phyloP scores from a whole-genome alignment of 768 basidiomycete genomes.

The Boletus rufocinnamomeus region DNA sequence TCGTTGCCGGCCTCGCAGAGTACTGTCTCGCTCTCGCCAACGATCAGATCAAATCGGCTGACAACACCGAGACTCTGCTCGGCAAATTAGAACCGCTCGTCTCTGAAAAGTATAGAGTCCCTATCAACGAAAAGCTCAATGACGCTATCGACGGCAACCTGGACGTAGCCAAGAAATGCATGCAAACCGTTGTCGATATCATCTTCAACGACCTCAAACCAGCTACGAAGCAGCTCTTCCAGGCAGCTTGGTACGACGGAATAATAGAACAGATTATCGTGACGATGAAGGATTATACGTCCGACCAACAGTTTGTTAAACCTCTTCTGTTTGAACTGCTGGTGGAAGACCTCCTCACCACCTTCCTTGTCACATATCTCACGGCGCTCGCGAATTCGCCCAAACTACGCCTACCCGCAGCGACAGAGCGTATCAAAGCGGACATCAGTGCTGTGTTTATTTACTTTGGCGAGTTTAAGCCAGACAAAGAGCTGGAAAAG shows the following conservation, averaged over 20 bases:
- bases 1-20: constrained; percentile 86
- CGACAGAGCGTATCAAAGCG: constrained; percentile 77
- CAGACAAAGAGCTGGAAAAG: constrained; percentile 74
- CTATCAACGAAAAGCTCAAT: constrained; percentile 86
- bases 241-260: constrained; percentile 86
- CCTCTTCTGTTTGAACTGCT: constrained; percentile 88
- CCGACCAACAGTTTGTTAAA: constrained; percentile 91
- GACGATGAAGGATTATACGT: constrained; percentile 95
- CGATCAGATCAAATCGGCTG: constrained; percentile 95
- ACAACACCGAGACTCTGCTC: constrained; percentile 86
- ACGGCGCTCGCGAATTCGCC: constrained; percentile 80
- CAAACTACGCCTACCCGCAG: constrained; percentile 85
- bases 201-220: constrained; percentile 94
- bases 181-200: constrained; percentile 89
- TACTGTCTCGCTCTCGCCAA: constrained; percentile 97
- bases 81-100: constrained; percentile 88
- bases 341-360: constrained; percentile 88
- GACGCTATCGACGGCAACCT: constrained; percentile 98
- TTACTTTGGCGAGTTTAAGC: constrained; percentile 81
- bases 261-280: constrained; percentile 87
- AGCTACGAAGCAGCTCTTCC: constrained; percentile 83
- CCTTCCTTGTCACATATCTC: constrained; percentile 88
- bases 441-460: constrained; percentile 78
- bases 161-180: constrained; percentile 97
- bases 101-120: constrained; percentile 83